Conservation (phyloP, 31 red algal genomes). For the Asparagopsis taxiformis region DNA sequence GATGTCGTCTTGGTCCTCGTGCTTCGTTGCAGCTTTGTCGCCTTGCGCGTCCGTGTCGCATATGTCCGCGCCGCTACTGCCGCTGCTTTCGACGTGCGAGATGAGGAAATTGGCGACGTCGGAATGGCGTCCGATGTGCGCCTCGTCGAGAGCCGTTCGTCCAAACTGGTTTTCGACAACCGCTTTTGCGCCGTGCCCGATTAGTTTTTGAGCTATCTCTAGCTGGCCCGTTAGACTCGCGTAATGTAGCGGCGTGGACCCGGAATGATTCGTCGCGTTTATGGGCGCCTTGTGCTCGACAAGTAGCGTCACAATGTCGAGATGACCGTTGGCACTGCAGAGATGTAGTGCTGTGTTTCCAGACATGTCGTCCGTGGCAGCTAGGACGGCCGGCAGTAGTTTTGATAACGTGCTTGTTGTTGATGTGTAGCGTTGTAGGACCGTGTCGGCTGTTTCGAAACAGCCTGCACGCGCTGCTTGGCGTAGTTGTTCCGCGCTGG, state of each 20-base stretch:
- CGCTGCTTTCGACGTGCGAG: no score
- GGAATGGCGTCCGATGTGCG: slow-evolving; percentile 14
- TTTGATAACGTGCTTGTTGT: not conserved
- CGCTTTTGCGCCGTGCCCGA: slow-evolving; percentile 34
- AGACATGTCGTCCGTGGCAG: slow-evolving; percentile 26
- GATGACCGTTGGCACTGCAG: slow-evolving; percentile 69
- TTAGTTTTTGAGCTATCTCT: slow-evolving; percentile 25
- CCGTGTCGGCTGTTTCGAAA: not conserved
- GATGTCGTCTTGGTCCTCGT: no score
- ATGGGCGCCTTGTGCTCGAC: slow-evolving; percentile 17
- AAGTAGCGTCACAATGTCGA: slow-evolving; percentile 22
- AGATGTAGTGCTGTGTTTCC: slow-evolving; percentile 84
- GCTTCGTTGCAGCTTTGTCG: no score
- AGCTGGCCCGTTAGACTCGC: slow-evolving; percentile 37
- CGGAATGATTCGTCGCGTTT: slow-evolving; percentile 35
- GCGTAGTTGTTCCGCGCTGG: slow-evolving; percentile 29
- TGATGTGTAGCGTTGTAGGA: slow-evolving; percentile 12
- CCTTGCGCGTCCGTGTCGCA: no score
- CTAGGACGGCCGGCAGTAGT: slow-evolving; percentile 28
- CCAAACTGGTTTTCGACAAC: slow-evolving; percentile 63
- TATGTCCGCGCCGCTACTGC: no score
- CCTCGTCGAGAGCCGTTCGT: slow-evolving; percentile 69
- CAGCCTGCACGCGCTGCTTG: slow-evolving; percentile 23
- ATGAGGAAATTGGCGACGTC: slow-evolving; percentile 26
- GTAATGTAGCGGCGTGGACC: slow-evolving; percentile 76